Evolutionary conservation across 768 basidiomycete species (phyloP).

Genomic region (Hericium coralloides): DNA sequence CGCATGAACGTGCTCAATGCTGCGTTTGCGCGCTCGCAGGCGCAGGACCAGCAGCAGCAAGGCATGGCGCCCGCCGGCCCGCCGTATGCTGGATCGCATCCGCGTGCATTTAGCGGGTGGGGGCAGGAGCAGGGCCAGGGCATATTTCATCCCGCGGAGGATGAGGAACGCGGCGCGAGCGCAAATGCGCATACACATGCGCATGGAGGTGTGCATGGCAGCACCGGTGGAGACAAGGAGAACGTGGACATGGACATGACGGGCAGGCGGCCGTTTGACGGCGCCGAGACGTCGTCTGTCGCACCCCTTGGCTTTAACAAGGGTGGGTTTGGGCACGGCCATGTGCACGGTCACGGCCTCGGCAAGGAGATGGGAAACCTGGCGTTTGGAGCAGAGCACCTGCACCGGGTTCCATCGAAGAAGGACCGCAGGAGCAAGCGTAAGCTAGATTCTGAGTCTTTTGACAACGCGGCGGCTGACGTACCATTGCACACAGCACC

Average conservation of each 20-base stretch:
- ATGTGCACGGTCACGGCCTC: constrained; percentile 17
- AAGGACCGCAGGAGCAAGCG: constrained; percentile 49
- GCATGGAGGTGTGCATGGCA: background rate
- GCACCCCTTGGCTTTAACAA: constrained; percentile 16
- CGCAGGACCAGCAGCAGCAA: constrained; percentile 6
- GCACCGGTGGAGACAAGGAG: constrained; percentile 25
- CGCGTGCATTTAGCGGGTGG: background rate
- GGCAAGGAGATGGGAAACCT: constrained; percentile 50
- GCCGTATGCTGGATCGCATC: background rate
- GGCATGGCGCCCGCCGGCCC: constrained; percentile 2
- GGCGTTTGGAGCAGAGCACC: constrained; percentile 22
- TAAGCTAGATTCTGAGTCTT: constrained; percentile 26
- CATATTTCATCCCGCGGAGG: constrained; percentile 3
- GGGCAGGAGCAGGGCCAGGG: background rate
- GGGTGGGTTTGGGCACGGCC: constrained; percentile 25
- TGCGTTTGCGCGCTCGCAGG: constrained; percentile 13
- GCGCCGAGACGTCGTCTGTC: constrained; percentile 18
- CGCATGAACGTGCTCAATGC: constrained; percentile 33
- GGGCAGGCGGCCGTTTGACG: background rate
- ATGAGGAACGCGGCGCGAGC: background rate
- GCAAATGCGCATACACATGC: too few species aligned
- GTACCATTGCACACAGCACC: constrained; percentile 32
- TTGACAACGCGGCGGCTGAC: background rate
- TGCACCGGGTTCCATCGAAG: constrained; percentile 27
- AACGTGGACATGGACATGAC: constrained; percentile 18